These are phyloP conservation scores for Fusarium zealandicum DNA, from an alignment of 2,329 filamentous ascomycete species.

Conservation along the genomic window DNA sequence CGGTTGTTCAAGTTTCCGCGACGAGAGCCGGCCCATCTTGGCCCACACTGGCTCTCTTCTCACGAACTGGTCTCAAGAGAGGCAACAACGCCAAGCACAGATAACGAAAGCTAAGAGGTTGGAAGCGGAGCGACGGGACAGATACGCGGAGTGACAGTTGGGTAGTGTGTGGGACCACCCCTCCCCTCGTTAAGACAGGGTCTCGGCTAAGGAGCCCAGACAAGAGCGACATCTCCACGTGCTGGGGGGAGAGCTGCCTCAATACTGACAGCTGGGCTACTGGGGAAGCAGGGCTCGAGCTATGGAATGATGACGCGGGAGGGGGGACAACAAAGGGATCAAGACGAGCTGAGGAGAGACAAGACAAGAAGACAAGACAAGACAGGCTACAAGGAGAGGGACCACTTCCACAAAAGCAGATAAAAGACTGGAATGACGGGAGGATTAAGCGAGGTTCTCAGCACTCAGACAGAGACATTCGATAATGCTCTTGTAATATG, in stretches of 20 bases:
- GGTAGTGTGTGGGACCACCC: slow-evolving; percentile 16
- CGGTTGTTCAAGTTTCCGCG: neutral
- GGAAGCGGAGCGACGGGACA: slow-evolving; percentile 10
- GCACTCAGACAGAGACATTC: neutral
- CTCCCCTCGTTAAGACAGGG: slow-evolving; percentile 25
- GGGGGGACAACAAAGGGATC: neutral
- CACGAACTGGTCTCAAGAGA: neutral
- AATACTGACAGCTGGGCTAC: neutral
- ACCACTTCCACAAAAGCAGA: neutral
- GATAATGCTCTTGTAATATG: slow-evolving; percentile 2
- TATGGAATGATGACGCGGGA: slow-evolving; percentile 1
- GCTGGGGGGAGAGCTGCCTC: slow-evolving; percentile 2
- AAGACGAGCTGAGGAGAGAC: neutral
- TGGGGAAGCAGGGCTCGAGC: neutral
- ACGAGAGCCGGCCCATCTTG: slow-evolving; percentile 3
- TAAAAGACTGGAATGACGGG: neutral
- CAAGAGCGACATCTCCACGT: slow-evolving; percentile 20
- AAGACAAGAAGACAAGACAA: too few relatives aligned
- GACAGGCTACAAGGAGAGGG: neutral
- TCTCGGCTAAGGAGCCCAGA: slow-evolving; percentile 12
- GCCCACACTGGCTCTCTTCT: neutral
- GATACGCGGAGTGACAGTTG: slow-evolving; percentile 13
- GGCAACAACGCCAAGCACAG: neutral
- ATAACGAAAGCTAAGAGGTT: slow-evolving; percentile 5
- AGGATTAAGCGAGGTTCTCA: neutral